A percentile compares a stretch with the other conserved stretches of the same genome.
Evolutionary conservation across 2,329 filamentous ascomycete genomes (phyloP).

Genomic region (Botrytis fragariae): DNA sequence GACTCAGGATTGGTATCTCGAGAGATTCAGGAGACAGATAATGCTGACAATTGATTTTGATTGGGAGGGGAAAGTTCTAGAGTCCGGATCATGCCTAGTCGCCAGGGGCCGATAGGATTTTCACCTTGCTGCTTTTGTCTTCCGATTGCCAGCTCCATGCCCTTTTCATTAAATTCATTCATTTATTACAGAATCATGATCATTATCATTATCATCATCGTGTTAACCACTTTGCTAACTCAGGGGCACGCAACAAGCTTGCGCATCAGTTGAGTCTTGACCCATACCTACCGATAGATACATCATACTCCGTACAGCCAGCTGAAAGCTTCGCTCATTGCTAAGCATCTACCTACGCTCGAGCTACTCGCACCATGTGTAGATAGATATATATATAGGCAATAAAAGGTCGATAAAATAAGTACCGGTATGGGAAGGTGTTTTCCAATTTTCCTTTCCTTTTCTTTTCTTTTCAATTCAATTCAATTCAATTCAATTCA

Average conservation of each 20-base stretch:
- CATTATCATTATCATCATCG: too few relatives aligned
- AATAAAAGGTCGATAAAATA: neutral
- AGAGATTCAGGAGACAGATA: neutral
- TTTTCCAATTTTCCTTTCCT: neutral
- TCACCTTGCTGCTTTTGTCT: neutral
- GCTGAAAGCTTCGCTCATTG: neutral
- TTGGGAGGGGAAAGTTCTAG: conserved; percentile 14
- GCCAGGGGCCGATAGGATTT: neutral
- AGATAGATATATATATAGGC: neutral
- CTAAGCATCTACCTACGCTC: neutral
- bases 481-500: too few relatives aligned
- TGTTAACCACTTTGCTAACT: neutral
- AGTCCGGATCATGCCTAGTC: neutral
- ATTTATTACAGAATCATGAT: neutral
- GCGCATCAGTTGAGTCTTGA: neutral
- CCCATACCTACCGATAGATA: neutral
- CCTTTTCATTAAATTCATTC: neutral
- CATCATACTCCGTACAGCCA: neutral
- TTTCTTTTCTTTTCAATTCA: neutral
- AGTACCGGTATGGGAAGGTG: neutral
- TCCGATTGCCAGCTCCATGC: neutral
- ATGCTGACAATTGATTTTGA: conserved; percentile 7
- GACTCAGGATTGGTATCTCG: too few relatives aligned
- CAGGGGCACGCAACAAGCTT: conserved; percentile 1
- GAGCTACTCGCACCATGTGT: neutral